Evolutionary conservation across 2,329 filamentous ascomycete genomes (phyloP).

Genomic region (Ophiocordyceps unilateralis): DNA sequence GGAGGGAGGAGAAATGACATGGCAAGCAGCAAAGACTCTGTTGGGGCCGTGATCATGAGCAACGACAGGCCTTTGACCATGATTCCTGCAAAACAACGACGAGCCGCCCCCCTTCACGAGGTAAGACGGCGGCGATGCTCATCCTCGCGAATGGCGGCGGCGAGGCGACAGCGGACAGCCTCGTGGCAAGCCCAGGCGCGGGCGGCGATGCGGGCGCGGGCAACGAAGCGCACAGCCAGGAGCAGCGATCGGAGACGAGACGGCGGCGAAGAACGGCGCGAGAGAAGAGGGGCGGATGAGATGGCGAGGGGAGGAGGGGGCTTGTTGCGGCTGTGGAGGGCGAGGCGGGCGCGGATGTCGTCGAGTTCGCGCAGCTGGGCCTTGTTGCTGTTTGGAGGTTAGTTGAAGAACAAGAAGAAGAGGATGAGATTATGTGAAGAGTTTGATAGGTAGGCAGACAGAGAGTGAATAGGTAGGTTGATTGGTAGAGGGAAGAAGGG

Average conservation of each 20-base stretch:
- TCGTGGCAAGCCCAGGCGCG: constrained; percentile 34
- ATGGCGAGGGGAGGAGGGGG: constrained; percentile 7
- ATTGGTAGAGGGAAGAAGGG: too few relatives aligned
- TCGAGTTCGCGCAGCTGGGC: constrained; percentile 75
- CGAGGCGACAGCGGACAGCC: constrained; percentile 27
- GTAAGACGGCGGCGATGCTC: constrained; percentile 19
- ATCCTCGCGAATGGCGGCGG: constrained; percentile 26
- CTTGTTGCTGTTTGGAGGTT: constrained; percentile 85
- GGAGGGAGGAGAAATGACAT: not conserved
- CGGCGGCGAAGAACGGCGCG: constrained; percentile 1
- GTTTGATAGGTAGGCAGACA: not conserved
- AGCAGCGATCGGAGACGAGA: constrained; percentile 24
- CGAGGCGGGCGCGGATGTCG: constrained; percentile 44
- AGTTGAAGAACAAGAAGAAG: too few relatives aligned
- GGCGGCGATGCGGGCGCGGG: constrained; percentile 30
- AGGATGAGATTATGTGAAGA: not conserved
- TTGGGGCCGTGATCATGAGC: too few relatives aligned
- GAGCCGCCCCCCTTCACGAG: not conserved
- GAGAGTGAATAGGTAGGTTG: constrained; percentile 4
- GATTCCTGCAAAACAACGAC: not conserved
- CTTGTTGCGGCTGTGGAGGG: constrained; percentile 19
- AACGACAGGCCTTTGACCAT: too few relatives aligned
- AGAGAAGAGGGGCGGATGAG: too few relatives aligned
- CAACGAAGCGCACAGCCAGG: constrained; percentile 32
- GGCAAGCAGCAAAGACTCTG: too few relatives aligned